Base-by-base conservation (phyloP, 352 stramenopile species). In the Phytophthora pisi region DNA sequence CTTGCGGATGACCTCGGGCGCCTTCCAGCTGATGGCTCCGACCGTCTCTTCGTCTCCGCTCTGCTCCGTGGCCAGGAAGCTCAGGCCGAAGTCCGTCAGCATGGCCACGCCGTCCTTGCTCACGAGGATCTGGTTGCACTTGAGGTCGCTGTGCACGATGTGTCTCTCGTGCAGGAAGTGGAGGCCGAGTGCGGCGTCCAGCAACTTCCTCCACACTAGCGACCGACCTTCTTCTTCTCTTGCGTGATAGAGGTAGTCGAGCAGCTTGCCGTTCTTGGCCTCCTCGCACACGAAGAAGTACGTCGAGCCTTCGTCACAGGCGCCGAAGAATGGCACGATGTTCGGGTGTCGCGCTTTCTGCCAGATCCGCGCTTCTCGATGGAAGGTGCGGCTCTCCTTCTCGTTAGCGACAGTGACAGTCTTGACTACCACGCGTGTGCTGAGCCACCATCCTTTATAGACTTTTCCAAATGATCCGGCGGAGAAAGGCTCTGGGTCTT, bases 231-330 rank as follows among this genome's bases (percentile, higher is more conserved):
- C 15, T 16, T 67, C 15, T 42, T 66, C 56, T 11, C 61, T 31
- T 30, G 49, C 30, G 5, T 62, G 51, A 20, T 59, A 71, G 8
- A 72, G 16, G 20, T 64, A 72, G 34, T 67, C 52, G 8, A 62
- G 30, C n/a, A 72, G 46, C 8, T 58, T 66, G 20, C 55, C 66
- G 10, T 73, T 68, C 20, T 57, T 59, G 6, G 57, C 64, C 36
- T 72, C 53, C 58, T 72, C 58, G 49, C 57, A 72, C 34, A 72
- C 65, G n/a, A 72, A 72, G 31, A 59, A 68, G 46, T 56, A 66
- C n/a, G 64, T 58, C 28, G 62, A 60, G 18, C 45, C 50, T 43
- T 72, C 65, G 10, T 72, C 57, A 26, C 58, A 68, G 11, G 65
- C 65, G 5, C 65, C 65, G 54, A 68, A 72, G 28, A 72, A 66